These are phyloP conservation scores for Neofusicoccum sp. DNA, from an alignment of 2,329 filamentous ascomycete genomes.

Conservation along the genomic window DNA sequence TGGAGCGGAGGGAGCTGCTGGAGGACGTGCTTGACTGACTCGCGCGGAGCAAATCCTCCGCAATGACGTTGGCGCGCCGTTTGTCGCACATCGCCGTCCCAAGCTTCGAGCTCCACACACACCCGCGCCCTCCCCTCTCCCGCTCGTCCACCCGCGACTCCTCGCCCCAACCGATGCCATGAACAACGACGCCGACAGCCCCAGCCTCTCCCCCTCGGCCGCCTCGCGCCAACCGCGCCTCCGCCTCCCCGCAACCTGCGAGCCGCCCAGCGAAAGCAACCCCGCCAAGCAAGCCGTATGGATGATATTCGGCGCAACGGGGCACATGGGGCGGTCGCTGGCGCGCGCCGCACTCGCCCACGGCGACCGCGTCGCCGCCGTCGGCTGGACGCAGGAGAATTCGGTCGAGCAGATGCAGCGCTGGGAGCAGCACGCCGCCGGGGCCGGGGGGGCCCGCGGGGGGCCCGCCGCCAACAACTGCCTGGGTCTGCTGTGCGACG, in stretches of 20 bases:
- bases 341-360: constrained; percentile 78
- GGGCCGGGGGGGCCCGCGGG: too few species aligned
- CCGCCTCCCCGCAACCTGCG: constrained; percentile 77
- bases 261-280: constrained; percentile 72
- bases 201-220: constrained; percentile 36
- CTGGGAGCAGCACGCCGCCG: constrained; percentile 54
- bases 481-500: constrained; percentile 82
- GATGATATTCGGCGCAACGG: constrained; percentile 97
- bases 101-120: not conserved
- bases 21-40: constrained; percentile 10
- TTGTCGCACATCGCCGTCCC: too few species aligned
- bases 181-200: constrained; percentile 17
- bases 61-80: constrained; percentile 14
- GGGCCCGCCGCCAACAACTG: too few species aligned
- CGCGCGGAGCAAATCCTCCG: constrained; percentile 15
- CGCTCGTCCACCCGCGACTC: not conserved
- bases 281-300: constrained; percentile 77
- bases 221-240: constrained; percentile 43
- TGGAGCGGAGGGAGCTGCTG: not conserved
- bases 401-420: constrained; percentile 68
- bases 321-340: constrained; percentile 90
- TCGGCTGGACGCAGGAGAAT: constrained; percentile 79
- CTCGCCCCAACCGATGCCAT: constrained; percentile 1
- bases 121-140: not conserved
- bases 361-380: constrained; percentile 80